Evolutionary conservation across 2,329 filamentous ascomycete genomes (phyloP).

Genomic region (Ampelomyces quisqualis): DNA sequence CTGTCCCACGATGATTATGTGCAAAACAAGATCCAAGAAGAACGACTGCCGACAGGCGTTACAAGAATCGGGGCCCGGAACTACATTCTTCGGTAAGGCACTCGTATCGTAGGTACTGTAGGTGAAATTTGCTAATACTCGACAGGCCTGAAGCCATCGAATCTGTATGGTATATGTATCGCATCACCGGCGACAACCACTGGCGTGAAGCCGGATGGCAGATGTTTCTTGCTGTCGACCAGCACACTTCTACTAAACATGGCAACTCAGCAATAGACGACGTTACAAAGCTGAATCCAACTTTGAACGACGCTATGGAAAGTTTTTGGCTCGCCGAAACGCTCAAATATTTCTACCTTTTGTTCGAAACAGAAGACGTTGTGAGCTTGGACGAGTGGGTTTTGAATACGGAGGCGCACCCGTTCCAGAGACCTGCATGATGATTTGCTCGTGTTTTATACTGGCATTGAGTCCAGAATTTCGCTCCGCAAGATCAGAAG

Average conservation of each 20-base stretch:
- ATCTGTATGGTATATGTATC: slow-evolving; percentile 75
- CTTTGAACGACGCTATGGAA: slow-evolving; percentile 65
- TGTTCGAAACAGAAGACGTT: slow-evolving; percentile 61
- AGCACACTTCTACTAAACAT: slow-evolving; percentile 60
- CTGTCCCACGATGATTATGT: slow-evolving; percentile 41
- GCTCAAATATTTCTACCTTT: slow-evolving; percentile 66
- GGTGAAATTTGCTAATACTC: slow-evolving; percentile 4
- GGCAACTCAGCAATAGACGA: slow-evolving; percentile 68
- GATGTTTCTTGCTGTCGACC: slow-evolving; percentile 68
- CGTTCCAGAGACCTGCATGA: slow-evolving; percentile 38
- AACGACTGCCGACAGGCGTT: slow-evolving; percentile 57
- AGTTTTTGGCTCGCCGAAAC: slow-evolving; percentile 73
- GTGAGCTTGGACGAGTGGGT: slow-evolving; percentile 67
- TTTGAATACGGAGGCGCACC: slow-evolving; percentile 53
- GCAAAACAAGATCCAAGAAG: slow-evolving; percentile 43
- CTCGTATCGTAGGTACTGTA: background rate
- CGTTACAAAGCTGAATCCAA: slow-evolving; percentile 55
- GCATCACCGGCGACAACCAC: slow-evolving; percentile 65
- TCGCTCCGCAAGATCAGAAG: background rate
- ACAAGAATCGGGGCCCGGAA: slow-evolving; percentile 56
- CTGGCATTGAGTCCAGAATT: no score
- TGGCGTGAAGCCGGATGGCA: slow-evolving; percentile 71
- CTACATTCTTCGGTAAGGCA: slow-evolving; percentile 61
- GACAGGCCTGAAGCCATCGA: slow-evolving; percentile 72
- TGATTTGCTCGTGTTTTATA: no score